Percentiles rank a stretch among this genome's conserved stretches.
These are phyloP conservation scores for Lactuca sativa DNA, from an alignment of 129 eudicot species.

Conservation along the genomic window DNA sequence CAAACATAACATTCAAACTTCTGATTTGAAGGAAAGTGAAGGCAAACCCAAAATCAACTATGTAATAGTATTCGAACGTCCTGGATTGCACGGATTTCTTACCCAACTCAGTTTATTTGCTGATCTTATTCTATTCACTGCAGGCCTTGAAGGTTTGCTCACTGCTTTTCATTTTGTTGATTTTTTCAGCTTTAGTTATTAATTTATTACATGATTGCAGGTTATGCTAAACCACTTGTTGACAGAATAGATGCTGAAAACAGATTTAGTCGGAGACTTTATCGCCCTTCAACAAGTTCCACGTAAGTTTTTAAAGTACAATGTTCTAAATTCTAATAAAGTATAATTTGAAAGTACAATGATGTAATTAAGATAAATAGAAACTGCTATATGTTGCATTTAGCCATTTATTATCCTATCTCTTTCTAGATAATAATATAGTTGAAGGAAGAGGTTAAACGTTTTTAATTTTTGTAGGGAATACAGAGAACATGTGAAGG, in stretches of 20 bases:
- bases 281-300: conserved; percentile 92
- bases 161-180: conserved; percentile 4
- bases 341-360: too few species aligned
- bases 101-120: conserved; percentile 84
- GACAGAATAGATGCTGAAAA: conserved; percentile 83
- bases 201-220: conserved; percentile 40
- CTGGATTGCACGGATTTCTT: conserved; percentile 83
- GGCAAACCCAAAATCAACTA: conserved; percentile 96
- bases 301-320: conserved; percentile 60
- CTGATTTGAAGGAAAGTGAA: conserved; percentile 67
- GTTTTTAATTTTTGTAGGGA: conserved; percentile 57
- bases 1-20: conserved; percentile 12
- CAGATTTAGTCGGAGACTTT: conserved; percentile 68
- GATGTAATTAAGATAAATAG: too few species aligned
- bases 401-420: too few species aligned
- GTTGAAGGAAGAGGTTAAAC: too few species aligned
- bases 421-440: too few species aligned
- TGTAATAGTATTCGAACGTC: conserved; percentile 97
- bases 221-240: conserved; percentile 98
- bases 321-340: too few species aligned
- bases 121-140: conserved; percentile 88
- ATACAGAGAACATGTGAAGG: conserved; percentile 93
- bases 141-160: conserved; percentile 93
- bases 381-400: too few species aligned
- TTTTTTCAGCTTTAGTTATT: background rate